phyloP scores from a whole-genome alignment of 345 rosid species.

The Gossypioides kirkii region DNA sequence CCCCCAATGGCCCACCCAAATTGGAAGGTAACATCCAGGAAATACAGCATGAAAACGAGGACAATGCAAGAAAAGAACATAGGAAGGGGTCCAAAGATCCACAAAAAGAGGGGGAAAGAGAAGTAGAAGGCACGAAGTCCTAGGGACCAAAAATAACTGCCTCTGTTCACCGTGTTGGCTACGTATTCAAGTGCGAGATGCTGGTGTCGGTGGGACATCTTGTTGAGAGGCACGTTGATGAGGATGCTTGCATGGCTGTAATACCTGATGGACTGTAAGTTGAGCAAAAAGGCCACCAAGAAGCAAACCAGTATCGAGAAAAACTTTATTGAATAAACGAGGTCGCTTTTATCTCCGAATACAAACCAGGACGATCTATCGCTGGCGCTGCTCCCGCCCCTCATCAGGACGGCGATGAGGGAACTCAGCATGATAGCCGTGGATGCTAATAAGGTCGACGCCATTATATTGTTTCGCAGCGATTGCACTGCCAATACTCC shows the following conservation, averaged over 20 bases:
- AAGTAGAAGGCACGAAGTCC: slow-evolving; percentile 86
- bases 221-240: slow-evolving; percentile 69
- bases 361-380: slow-evolving; percentile 23
- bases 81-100: slow-evolving; percentile 89
- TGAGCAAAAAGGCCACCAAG: slow-evolving; percentile 62
- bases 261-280: slow-evolving; percentile 73
- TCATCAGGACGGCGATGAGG: slow-evolving; percentile 62
- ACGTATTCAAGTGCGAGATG: slow-evolving; percentile 55
- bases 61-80: slow-evolving; percentile 59
- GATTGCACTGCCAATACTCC: slow-evolving; percentile 82
- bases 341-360: slow-evolving; percentile 53
- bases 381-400: slow-evolving; percentile 39
- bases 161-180: slow-evolving; percentile 59
- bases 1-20: slow-evolving; percentile 35
- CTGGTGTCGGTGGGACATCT: slow-evolving; percentile 28
- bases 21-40: slow-evolving; percentile 54
- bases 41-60: slow-evolving; percentile 57
- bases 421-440: slow-evolving; percentile 87
- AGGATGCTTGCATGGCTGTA: slow-evolving; percentile 89
- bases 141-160: slow-evolving; percentile 88
- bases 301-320: slow-evolving; percentile 63
- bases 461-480: slow-evolving; percentile 89
- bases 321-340: slow-evolving; percentile 55
- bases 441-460: slow-evolving; percentile 82
- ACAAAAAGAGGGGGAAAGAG: slow-evolving; percentile 75